Percentiles rank a stretch among this genome's conserved stretches.
phyloP scores from a whole-genome alignment of 1,139 yeast genomes.

The Blastobotrys apis region DNA sequence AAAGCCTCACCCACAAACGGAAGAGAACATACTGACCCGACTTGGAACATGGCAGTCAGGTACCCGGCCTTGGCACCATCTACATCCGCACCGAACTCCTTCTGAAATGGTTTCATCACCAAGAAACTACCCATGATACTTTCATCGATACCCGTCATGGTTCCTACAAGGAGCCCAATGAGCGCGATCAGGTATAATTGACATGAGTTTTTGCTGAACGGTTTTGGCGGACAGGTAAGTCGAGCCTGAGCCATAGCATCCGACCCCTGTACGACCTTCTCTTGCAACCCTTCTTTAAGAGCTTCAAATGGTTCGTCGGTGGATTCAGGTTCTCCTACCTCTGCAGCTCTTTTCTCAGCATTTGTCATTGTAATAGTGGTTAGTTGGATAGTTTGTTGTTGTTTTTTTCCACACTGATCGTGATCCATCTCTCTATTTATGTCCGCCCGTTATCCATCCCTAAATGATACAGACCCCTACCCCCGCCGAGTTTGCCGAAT shows the following conservation, averaged over 20 bases:
- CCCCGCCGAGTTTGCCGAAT: too few relatives aligned
- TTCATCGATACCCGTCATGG: slow-evolving; percentile 16
- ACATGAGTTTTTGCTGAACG: background rate
- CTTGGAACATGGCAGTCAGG: slow-evolving; percentile 18
- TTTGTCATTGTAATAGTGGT: too few relatives aligned
- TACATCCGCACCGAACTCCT: slow-evolving; percentile 13
- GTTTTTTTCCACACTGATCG: too few relatives aligned
- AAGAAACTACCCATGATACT: slow-evolving; percentile 7
- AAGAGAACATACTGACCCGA: slow-evolving; percentile 23
- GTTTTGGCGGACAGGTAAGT: background rate
- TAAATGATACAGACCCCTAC: too few relatives aligned
- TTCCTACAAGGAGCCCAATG: slow-evolving; percentile 11
- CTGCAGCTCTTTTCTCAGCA: too few relatives aligned
- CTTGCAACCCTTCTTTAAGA: background rate
- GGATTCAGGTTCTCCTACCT: too few relatives aligned
- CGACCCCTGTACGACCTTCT: background rate
- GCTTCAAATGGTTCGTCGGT: too few relatives aligned
- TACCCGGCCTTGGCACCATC: slow-evolving; percentile 17
- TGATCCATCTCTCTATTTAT: too few relatives aligned
- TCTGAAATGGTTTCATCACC: slow-evolving; percentile 10
- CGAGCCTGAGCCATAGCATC: background rate
- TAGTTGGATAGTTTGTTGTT: too few relatives aligned
- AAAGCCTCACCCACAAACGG: slow-evolving; percentile 11
- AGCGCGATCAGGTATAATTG: slow-evolving; percentile 1
- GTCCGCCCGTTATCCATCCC: too few relatives aligned